Percentiles rank a stretch among this genome's conserved stretches.
phyloP scores from a whole-genome alignment of 2,329 filamentous ascomycete genomes.

The Cordyceps sp. region DNA sequence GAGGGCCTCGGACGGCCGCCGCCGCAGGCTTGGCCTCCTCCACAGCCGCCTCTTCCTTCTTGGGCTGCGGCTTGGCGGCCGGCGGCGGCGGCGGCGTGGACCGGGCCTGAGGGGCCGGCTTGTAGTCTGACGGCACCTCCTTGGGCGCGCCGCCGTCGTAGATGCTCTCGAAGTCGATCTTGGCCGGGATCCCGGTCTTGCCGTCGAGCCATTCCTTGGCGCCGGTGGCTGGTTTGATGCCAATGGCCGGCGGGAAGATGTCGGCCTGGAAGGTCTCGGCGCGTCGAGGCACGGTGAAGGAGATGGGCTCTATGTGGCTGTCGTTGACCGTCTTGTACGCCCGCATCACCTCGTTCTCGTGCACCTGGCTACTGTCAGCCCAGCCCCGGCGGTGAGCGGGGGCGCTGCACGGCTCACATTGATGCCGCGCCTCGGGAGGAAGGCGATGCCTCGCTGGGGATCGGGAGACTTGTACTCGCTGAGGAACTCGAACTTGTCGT shows the following conservation, averaged over 20 bases:
- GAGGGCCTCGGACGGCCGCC: conserved; percentile 24
- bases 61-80: conserved; percentile 20
- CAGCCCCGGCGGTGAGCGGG: not conserved
- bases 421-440: conserved; percentile 86
- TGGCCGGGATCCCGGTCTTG: conserved; percentile 69
- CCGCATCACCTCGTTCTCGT: conserved; percentile 92
- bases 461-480: conserved; percentile 96
- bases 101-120: conserved; percentile 44
- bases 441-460: conserved; percentile 85
- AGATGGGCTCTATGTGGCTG: conserved; percentile 84
- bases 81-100: conserved; percentile 25
- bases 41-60: conserved; percentile 28
- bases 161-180: conserved; percentile 84
- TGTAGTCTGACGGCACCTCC: conserved; percentile 57
- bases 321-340: conserved; percentile 97
- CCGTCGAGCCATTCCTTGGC: conserved; percentile 74
- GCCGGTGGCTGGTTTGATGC: conserved; percentile 64
- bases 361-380: conserved; percentile 35
- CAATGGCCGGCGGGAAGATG: conserved; percentile 78
- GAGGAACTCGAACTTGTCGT: conserved; percentile 96
- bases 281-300: conserved; percentile 87
- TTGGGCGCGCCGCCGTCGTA: conserved; percentile 72
- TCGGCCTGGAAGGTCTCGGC: conserved; percentile 94
- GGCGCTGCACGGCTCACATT: conserved; percentile 39
- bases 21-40: conserved; percentile 36